Evolutionary conservation across 768 basidiomycete genomes (phyloP).

Genomic region (Trametes gibbosa): DNA sequence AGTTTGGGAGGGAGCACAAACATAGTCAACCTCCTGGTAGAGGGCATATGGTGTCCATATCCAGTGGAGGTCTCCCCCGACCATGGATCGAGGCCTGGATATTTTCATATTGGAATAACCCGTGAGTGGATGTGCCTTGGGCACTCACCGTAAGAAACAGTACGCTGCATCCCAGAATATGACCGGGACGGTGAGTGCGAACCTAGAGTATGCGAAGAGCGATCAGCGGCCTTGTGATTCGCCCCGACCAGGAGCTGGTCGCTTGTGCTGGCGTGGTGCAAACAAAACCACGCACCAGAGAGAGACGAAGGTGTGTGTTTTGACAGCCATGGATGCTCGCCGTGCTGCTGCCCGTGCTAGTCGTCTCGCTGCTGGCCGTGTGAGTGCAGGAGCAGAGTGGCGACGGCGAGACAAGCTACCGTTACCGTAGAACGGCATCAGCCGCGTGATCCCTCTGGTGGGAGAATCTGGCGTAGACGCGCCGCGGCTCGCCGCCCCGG

Average conservation of each 20-base stretch:
- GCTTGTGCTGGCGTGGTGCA: no score
- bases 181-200: constrained; percentile 59
- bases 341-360: neutral
- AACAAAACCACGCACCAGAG: constrained; percentile 26
- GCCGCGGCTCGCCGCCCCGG: neutral
- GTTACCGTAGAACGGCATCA: constrained; percentile 20
- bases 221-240: constrained; percentile 4
- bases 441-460: neutral
- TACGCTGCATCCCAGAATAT: constrained; percentile 81
- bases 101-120: neutral
- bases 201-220: constrained; percentile 39
- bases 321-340: constrained; percentile 23
- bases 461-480: constrained; percentile 1
- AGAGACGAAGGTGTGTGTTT: constrained; percentile 26
- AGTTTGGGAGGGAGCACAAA: constrained; percentile 24
- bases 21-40: constrained; percentile 64
- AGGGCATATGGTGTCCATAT: constrained; percentile 82
- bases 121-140: neutral
- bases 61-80: constrained; percentile 88
- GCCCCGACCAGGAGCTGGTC: no score
- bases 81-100: constrained; percentile 78
- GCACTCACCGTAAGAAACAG: constrained; percentile 72
- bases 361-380: constrained; percentile 4
- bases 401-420: neutral
- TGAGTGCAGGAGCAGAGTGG: constrained; percentile 3